Evolutionary conservation across 306 rosid genomes (phyloP).

Genomic region (Notholithocarpus densiflorus): DNA sequence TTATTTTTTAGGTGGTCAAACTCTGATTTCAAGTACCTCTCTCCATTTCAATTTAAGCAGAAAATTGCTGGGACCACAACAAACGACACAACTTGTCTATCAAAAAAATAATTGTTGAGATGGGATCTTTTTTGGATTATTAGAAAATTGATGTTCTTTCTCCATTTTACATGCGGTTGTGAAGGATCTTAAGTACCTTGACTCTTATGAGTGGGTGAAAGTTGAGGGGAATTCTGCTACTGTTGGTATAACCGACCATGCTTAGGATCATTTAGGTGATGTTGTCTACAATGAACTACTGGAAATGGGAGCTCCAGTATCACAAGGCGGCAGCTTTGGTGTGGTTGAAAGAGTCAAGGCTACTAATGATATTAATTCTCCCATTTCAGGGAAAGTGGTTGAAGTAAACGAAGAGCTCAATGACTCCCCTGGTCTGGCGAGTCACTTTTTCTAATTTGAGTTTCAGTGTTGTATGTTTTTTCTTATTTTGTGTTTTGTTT

Average conservation of each 20-base stretch:
- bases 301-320: conserved; percentile 58
- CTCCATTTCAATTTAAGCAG: no score
- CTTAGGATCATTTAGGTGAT: conserved; percentile 95
- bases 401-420: conserved; percentile 66
- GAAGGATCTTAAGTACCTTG: conserved; percentile 73
- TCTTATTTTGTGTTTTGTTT: not conserved
- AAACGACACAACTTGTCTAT: not conserved
- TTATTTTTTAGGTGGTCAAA: not conserved
- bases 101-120: not conserved
- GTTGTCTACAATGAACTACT: conserved; percentile 91
- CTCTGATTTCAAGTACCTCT: not conserved
- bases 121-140: not conserved
- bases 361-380: conserved; percentile 83
- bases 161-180: conserved; percentile 41
- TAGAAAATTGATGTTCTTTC: not conserved
- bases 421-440: conserved; percentile 81
- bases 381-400: conserved; percentile 73
- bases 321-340: conserved; percentile 68
- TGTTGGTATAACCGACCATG: conserved; percentile 88
- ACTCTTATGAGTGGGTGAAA: conserved; percentile 88
- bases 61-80: no score
- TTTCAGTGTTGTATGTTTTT: not conserved
- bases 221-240: conserved; percentile 81
- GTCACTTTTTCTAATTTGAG: conserved; percentile 27
- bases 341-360: conserved; percentile 98